These are phyloP conservation scores for Lepidium aucheri DNA, from an alignment of 345 rosid genomes.

Conservation along the genomic window DNA sequence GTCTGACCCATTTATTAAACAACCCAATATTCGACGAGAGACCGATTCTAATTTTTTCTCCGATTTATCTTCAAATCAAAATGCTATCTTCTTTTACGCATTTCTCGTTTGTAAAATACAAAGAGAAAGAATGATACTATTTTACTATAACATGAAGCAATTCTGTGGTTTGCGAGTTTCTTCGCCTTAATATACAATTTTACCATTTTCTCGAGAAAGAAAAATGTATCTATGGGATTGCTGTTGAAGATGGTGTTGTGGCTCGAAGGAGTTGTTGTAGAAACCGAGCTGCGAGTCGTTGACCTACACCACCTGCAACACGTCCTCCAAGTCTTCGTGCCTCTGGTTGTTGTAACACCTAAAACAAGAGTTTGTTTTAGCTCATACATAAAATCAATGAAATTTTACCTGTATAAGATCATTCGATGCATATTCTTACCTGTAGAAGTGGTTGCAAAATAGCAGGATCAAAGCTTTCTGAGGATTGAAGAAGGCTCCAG, in stretches of 20 bases:
- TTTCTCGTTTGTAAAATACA: background rate
- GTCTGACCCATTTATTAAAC: too few relatives aligned
- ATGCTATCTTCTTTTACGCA: background rate
- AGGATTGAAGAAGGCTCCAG: conserved; percentile 67
- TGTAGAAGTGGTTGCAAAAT: conserved; percentile 72
- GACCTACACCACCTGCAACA: conserved; percentile 70
- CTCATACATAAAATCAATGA: background rate
- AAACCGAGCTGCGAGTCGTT: conserved; percentile 83
- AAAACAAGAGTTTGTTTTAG: conserved; percentile 3
- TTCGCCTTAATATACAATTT: conserved; percentile 21
- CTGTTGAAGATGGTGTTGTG: conserved; percentile 39
- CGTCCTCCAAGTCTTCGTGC: conserved; percentile 71
- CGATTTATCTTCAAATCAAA: background rate
- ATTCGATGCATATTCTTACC: conserved; percentile 32
- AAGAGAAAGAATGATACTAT: conserved; percentile 25
- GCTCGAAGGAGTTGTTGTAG: conserved; percentile 75
- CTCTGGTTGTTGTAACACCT: conserved; percentile 93
- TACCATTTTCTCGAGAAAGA: background rate
- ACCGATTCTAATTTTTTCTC: too few relatives aligned
- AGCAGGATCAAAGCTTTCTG: conserved; percentile 76
- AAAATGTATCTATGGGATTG: conserved; percentile 26
- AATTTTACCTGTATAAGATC: background rate
- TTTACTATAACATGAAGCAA: conserved; percentile 18
- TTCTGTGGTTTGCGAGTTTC: conserved; percentile 25
- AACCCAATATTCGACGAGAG: too few relatives aligned